A percentile compares a stretch with the other conserved stretches of the same genome.
Conservation (phyloP, 192 early-diverging fungal genomes). For the Entomortierella beljakovae region DNA sequence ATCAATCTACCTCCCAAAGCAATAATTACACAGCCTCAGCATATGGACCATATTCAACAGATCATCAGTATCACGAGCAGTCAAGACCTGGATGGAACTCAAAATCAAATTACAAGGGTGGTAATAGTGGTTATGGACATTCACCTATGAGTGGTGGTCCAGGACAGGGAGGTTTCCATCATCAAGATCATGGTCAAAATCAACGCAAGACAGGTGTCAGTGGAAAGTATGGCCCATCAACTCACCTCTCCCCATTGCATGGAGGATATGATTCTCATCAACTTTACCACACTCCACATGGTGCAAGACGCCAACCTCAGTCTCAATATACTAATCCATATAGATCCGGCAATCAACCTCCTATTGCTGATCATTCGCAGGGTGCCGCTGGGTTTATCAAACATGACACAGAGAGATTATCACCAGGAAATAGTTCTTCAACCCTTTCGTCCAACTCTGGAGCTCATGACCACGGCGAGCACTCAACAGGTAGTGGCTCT, state of each 20-base stretch:
- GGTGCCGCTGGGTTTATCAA: slow-evolving; percentile 3
- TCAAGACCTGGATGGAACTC: slow-evolving; percentile 22
- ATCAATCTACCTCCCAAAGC: slow-evolving; percentile 7
- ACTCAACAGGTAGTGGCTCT: background rate
- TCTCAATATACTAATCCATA: slow-evolving; percentile 5
- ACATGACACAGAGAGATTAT: background rate
- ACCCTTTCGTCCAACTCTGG: background rate
- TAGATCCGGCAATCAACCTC: background rate
- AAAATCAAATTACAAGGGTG: slow-evolving; percentile 26
- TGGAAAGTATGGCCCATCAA: slow-evolving; percentile 15
- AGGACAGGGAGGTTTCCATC: slow-evolving; percentile 10
- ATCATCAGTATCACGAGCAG: slow-evolving; percentile 16
- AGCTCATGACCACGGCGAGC: slow-evolving; percentile 1
- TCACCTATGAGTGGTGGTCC: background rate
- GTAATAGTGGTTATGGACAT: background rate
- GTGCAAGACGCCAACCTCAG: slow-evolving; percentile 13
- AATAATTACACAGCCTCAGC: slow-evolving; percentile 5
- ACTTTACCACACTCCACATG: slow-evolving; percentile 1
- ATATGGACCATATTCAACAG: slow-evolving; percentile 15
- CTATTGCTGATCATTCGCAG: slow-evolving; percentile 1
- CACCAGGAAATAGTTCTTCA: background rate
- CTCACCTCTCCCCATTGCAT: background rate
- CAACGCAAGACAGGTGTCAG: slow-evolving; percentile 18
- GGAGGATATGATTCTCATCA: slow-evolving; percentile 1
- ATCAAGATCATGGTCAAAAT: background rate